Base-by-base conservation (phyloP, 2,329 filamentous ascomycete genomes). In the Exophiala calicioides region DNA sequence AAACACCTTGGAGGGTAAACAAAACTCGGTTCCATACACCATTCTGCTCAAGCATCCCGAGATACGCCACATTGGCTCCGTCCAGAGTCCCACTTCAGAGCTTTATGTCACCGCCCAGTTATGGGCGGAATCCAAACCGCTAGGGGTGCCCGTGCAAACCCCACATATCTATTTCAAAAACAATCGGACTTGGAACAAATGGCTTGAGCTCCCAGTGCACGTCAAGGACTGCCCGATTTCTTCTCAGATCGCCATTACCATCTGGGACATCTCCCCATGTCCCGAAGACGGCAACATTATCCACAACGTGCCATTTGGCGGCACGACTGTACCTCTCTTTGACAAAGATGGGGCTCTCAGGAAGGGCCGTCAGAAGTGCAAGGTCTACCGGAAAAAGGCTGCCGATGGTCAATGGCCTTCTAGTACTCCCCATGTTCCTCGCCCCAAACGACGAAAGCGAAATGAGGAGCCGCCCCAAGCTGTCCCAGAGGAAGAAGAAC, bases 81-180 rank as follows among this genome's bases (percentile, higher is more conserved):
- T 91, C 61, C 80, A 84, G 53, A 90, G 87, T 67, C 75, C 85
- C 1, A 96, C 90, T 19, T 59, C 57, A 23, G 93, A 98, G 65
- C 83, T 98, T 36, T 96, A 91, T 63, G 84, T 95, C 37, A 96
- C 90, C 0, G 86, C 85, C 6, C 93, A 97, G 68, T 79, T 97
- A 61, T 98, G 91, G 86, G 88, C 90, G 9, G 90, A 94, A 61
- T 96, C 90, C 20, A 98, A 98, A 66, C 90, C 91, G 26, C 73
- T 98, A 58, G 94, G 90, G 0, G 88, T 97, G 1, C 87, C 90
- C 0, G 80, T 94, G 8, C 91, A 97, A 67, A 98, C 93, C 2
- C 80, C 89, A 18, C 97, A 97, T 71, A 95, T 90, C 63, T 74
- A 88, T 5, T 97, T 98, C 65, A 89, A 90, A 64, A 79, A 79